A percentile compares a stretch with the other conserved stretches of the same genome.
Evolutionary conservation across 768 basidiomycete species (phyloP).

Genomic region (Russula griseocarnosa): DNA sequence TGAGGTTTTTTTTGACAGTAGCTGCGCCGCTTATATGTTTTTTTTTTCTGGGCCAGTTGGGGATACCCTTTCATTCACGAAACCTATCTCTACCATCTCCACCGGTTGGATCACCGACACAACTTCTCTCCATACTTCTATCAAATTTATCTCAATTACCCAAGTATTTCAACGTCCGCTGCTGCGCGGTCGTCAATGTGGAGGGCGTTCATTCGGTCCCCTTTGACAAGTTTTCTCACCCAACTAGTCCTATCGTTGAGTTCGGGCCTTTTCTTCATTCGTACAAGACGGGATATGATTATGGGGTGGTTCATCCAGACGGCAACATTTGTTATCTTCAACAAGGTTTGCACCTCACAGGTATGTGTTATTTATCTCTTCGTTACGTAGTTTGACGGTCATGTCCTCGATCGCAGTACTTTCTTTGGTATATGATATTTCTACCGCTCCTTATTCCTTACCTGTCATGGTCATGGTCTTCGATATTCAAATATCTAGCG

Average conservation of each 20-base stretch:
- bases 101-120: slow-evolving; percentile 91
- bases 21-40: slow-evolving; percentile 9
- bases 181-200: slow-evolving; percentile 34
- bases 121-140: slow-evolving; percentile 99
- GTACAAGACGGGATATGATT: slow-evolving; percentile 53
- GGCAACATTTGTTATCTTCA: slow-evolving; percentile 86
- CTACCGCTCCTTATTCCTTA: slow-evolving; percentile 76
- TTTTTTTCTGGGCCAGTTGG: slow-evolving; percentile 57
- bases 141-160: slow-evolving; percentile 84
- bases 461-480: slow-evolving; percentile 48
- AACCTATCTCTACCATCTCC: slow-evolving; percentile 89
- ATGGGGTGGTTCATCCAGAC: slow-evolving; percentile 94
- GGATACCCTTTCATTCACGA: slow-evolving; percentile 88
- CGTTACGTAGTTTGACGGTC: not conserved
- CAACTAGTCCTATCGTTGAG: slow-evolving; percentile 72
- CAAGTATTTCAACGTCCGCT: slow-evolving; percentile 34
- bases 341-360: slow-evolving; percentile 98
- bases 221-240: slow-evolving; percentile 77
- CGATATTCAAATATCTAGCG: slow-evolving; percentile 41
- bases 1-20: slow-evolving; percentile 3
- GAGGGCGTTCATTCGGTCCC: slow-evolving; percentile 55
- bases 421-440: slow-evolving; percentile 92
- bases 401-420: slow-evolving; percentile 60
- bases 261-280: slow-evolving; percentile 69
- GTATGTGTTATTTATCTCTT: slow-evolving; percentile 41